These are phyloP conservation scores for Xylaria sp. DNA, from an alignment of 2,329 filamentous ascomycete species.

Conservation along the genomic window DNA sequence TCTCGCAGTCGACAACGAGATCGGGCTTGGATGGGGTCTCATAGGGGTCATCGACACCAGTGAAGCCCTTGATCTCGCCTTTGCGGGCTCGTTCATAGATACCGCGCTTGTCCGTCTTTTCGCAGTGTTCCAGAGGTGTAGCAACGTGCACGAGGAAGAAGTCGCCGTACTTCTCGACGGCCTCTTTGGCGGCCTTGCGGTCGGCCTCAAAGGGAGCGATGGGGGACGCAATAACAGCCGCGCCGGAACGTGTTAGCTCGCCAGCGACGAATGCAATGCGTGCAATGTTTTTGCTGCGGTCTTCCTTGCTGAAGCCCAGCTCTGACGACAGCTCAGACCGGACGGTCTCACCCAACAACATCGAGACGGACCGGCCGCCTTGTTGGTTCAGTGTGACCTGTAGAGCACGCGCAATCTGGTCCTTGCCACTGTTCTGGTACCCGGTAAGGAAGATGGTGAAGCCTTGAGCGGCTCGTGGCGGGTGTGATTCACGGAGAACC, in stretches of 20 bases:
- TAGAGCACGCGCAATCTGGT: constrained; percentile 91
- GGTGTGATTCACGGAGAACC: constrained; percentile 95
- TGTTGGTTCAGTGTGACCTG: constrained; percentile 99
- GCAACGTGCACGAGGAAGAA: constrained; percentile 97
- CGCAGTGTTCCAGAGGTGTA: constrained; percentile 87
- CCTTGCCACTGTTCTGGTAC: constrained; percentile 96
- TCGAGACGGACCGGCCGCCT: constrained; percentile 90
- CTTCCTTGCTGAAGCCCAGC: constrained; percentile 91
- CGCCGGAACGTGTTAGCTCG: constrained; percentile 89
- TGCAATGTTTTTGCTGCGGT: constrained; percentile 92
- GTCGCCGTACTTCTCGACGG: constrained; percentile 84
- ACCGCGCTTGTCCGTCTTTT: constrained; percentile 93
- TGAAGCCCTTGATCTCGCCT: constrained; percentile 97
- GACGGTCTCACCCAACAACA: constrained; percentile 94
- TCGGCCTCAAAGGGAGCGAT: constrained; percentile 91
- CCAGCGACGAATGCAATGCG: constrained; percentile 96
- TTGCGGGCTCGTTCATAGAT: constrained; percentile 83
- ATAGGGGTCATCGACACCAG: constrained; percentile 96
- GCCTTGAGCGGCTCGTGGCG: constrained; percentile 85
- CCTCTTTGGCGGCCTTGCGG: constrained; percentile 77
- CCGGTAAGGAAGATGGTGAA: constrained; percentile 99
- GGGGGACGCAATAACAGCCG: constrained; percentile 93
- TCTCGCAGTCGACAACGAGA: constrained; percentile 82
- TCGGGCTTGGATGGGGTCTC: constrained; percentile 83
- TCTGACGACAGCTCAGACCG: constrained; percentile 91